phyloP scores from a whole-genome alignment of 1,284 basidiomycete genomes.

The Fomitopsis betulina region DNA sequence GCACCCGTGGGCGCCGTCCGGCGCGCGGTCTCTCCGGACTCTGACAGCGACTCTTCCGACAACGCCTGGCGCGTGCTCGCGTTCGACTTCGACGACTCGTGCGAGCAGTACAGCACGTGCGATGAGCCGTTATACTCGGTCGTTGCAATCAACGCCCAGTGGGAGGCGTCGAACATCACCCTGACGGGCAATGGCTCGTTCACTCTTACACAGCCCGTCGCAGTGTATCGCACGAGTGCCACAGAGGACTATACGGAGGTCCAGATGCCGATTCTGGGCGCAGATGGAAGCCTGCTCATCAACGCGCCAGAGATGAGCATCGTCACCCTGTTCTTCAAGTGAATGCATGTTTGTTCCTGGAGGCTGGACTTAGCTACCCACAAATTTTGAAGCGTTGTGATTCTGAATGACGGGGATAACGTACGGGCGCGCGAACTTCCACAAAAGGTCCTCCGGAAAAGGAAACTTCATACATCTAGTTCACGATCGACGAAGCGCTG shows the following conservation, averaged over 20 bases:
- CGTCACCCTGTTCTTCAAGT: background rate
- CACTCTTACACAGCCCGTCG: background rate
- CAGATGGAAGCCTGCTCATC: background rate
- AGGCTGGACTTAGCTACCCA: background rate
- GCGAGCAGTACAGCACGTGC: background rate
- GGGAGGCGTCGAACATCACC: background rate
- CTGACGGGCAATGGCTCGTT: background rate
- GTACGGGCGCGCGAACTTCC: background rate
- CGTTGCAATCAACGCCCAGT: background rate
- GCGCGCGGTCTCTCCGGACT: background rate
- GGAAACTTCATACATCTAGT: background rate
- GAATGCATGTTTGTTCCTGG: background rate
- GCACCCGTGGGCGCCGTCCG: background rate
- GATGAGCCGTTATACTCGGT: background rate
- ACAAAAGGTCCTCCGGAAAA: background rate
- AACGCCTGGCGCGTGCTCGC: background rate
- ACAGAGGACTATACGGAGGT: background rate
- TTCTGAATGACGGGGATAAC: too few species aligned
- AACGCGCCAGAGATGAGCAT: background rate
- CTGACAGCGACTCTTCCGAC: background rate
- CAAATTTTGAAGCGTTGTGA: background rate
- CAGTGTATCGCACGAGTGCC: background rate
- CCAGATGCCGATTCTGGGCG: background rate
- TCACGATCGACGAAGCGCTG: background rate
- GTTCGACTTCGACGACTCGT: background rate